A percentile compares a stretch with the other conserved stretches of the same genome.
These are phyloP conservation scores for Fusarium albidum DNA, from an alignment of 2,329 filamentous ascomycete species.

Conservation along the genomic window DNA sequence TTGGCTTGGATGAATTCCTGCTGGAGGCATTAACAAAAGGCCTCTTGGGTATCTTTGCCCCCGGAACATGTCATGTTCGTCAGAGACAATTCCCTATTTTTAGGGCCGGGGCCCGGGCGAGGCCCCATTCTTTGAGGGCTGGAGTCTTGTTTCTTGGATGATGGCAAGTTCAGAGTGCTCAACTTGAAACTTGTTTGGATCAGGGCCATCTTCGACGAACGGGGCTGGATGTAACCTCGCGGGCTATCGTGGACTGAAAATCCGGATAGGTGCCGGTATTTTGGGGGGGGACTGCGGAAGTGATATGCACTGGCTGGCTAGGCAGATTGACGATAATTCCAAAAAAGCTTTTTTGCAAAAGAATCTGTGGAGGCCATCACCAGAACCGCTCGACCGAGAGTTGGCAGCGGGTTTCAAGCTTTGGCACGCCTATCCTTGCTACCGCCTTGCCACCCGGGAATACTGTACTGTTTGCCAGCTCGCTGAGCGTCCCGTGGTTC, in stretches of 20 bases:
- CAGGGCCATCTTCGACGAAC: not conserved
- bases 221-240: constrained; percentile 5
- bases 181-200: constrained; percentile 1
- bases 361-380: not conserved
- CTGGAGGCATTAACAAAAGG: not conserved
- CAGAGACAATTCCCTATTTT: not conserved
- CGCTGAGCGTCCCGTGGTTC: not conserved
- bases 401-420: constrained; percentile 12
- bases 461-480: not conserved
- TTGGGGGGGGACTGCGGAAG: not conserved
- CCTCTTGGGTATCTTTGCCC: not conserved
- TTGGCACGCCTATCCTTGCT: constrained; percentile 10
- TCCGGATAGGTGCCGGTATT: constrained; percentile 4
- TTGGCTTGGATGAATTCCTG: not conserved
- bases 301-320: not conserved
- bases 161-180: not conserved
- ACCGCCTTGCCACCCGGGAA: too few species aligned
- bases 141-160: constrained; percentile 2
- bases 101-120: not conserved
- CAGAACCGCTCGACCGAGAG: constrained; percentile 6
- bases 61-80: not conserved
- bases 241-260: not conserved
- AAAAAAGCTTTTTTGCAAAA: constrained; percentile 2
- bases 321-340: constrained; percentile 15
- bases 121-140: not conserved